Evolutionary conservation across 768 basidiomycete species (phyloP).

Genomic region (Clavulina sp.): DNA sequence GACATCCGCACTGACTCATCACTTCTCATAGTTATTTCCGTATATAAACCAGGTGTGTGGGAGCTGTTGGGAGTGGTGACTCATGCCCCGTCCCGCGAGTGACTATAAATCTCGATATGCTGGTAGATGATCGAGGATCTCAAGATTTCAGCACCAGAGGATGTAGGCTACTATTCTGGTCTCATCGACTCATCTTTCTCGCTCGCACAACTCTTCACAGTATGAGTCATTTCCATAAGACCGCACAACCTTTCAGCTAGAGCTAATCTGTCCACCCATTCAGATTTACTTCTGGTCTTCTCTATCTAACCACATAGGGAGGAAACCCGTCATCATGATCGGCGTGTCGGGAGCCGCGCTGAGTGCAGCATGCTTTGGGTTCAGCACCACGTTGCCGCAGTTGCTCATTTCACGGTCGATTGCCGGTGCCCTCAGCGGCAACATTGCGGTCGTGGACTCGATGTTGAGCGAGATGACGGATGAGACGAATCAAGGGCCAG

Average conservation of each 20-base stretch:
- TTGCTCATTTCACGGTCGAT: conserved; percentile 5
- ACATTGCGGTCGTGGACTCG: conserved; percentile 7
- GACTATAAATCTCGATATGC: not conserved
- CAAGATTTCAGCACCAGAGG: conserved; percentile 5
- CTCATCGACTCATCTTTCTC: conserved; percentile 10
- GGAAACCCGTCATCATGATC: too few relatives aligned
- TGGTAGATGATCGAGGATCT: conserved; percentile 8
- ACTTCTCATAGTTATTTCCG: conserved; percentile 11
- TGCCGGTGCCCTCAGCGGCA: conserved; percentile 7
- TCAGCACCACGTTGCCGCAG: too few relatives aligned
- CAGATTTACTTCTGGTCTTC: too few relatives aligned
- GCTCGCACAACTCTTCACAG: conserved; percentile 11
- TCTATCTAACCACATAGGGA: too few relatives aligned
- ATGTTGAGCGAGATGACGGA: conserved; percentile 11
- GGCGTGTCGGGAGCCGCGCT: too few relatives aligned
- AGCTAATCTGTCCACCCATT: too few relatives aligned
- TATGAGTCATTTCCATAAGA: conserved; percentile 9
- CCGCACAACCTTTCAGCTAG: too few relatives aligned
- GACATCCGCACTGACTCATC: not conserved
- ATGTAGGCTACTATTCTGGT: conserved; percentile 9
- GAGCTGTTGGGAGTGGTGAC: too few relatives aligned
- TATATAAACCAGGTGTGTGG: conserved; percentile 10
- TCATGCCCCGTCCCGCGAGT: not conserved
- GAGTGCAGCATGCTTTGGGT: too few relatives aligned
- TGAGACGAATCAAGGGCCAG: conserved; percentile 8